These are phyloP conservation scores for Pseudocercospora fuligena DNA, from an alignment of 2,329 filamentous ascomycete genomes.

Conservation along the genomic window DNA sequence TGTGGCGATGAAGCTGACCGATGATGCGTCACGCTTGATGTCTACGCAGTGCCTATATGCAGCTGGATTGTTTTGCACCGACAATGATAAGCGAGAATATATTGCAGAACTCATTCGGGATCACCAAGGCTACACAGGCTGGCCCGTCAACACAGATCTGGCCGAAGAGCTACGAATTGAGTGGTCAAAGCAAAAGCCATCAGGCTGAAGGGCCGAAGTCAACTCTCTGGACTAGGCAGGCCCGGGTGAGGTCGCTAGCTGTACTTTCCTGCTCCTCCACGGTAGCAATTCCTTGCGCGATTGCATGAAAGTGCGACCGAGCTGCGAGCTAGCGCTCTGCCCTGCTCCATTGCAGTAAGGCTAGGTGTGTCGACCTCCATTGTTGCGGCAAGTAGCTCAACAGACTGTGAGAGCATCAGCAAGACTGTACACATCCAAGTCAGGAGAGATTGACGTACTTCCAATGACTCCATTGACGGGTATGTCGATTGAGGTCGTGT, in stretches of 20 bases:
- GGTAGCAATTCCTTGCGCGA: background rate
- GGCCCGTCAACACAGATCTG: constrained; percentile 44
- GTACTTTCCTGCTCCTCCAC: background rate
- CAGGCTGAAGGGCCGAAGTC: background rate
- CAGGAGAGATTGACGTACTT: constrained; percentile 25
- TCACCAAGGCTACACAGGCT: constrained; percentile 48
- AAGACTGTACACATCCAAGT: background rate
- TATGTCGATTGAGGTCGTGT: constrained; percentile 26
- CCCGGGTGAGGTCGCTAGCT: background rate
- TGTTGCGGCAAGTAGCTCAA: background rate
- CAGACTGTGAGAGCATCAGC: constrained; percentile 10
- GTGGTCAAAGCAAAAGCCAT: constrained; percentile 29
- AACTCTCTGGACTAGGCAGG: background rate
- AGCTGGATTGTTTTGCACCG: constrained; percentile 50
- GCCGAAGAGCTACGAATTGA: constrained; percentile 34
- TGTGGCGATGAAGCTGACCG: constrained; percentile 52
- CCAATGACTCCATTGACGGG: constrained; percentile 31
- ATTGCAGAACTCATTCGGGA: constrained; percentile 46
- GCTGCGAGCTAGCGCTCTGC: background rate
- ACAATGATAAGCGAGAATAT: constrained; percentile 43
- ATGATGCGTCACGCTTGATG: constrained; percentile 50
- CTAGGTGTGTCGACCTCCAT: background rate
- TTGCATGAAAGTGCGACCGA: background rate
- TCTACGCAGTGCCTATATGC: constrained; percentile 51
- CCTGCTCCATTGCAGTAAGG: background rate